These are phyloP conservation scores for Aspergillus homomorphus DNA, from an alignment of 495 filamentous ascomycete species.

Conservation along the genomic window DNA sequence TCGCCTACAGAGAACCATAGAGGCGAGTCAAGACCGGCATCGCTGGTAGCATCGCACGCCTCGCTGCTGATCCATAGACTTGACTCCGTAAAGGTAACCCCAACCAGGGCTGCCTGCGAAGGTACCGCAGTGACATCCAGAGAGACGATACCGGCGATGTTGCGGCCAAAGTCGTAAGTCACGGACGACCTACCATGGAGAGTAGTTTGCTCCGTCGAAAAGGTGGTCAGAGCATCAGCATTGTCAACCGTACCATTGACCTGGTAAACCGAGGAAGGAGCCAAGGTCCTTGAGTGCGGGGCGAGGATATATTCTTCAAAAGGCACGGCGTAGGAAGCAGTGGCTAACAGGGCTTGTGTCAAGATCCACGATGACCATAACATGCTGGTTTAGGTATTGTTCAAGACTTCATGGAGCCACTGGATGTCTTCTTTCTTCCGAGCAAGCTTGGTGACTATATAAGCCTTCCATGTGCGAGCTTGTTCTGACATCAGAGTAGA, in stretches of 20 bases:
- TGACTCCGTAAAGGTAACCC: slow-evolving; percentile 43
- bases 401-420: neutral
- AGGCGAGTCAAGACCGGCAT: slow-evolving; percentile 38
- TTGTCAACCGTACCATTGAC: neutral
- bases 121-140: slow-evolving; percentile 29
- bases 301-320: slow-evolving; percentile 44
- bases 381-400: neutral
- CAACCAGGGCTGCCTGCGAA: slow-evolving; percentile 34
- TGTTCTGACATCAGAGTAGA: neutral
- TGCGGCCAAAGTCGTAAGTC: slow-evolving; percentile 46
- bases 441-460: neutral
- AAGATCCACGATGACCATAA: neutral
- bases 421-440: neutral
- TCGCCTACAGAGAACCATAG: slow-evolving; percentile 35
- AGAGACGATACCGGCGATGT: slow-evolving; percentile 41
- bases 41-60: slow-evolving; percentile 40
- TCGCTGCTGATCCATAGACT: slow-evolving; percentile 40
- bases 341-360: neutral
- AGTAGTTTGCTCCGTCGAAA: slow-evolving; percentile 22
- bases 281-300: slow-evolving; percentile 32
- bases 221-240: slow-evolving; percentile 19
- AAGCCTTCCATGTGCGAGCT: neutral
- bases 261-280: slow-evolving; percentile 4
- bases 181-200: slow-evolving; percentile 37
- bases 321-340: slow-evolving; percentile 10